Percentiles rank a stretch among this genome's conserved stretches.
These are phyloP conservation scores for Earliella scabrosa DNA, from an alignment of 1,284 basidiomycete species.

Conservation along the genomic window DNA sequence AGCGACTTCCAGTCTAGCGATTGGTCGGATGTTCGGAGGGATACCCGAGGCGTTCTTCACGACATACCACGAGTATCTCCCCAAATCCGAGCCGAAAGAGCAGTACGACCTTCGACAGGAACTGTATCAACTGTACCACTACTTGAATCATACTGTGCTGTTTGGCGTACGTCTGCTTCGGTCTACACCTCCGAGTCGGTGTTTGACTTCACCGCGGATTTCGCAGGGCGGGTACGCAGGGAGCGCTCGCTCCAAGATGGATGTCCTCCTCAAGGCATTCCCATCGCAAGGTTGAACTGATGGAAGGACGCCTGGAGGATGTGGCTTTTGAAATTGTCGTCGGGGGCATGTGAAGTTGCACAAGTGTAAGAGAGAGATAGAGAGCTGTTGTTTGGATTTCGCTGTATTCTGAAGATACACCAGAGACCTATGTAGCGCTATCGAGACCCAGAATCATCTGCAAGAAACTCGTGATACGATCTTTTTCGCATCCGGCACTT, in stretches of 20 bases:
- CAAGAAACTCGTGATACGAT: background rate
- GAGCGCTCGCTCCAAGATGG: slow-evolving; percentile 60
- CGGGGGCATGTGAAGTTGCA: no score
- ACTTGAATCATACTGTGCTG: slow-evolving; percentile 81
- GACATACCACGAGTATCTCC: slow-evolving; percentile 72
- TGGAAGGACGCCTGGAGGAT: no score
- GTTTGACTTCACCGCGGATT: slow-evolving; percentile 1
- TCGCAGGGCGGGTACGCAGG: slow-evolving; percentile 57
- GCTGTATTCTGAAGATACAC: background rate
- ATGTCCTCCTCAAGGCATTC: slow-evolving; percentile 46
- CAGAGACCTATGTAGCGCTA: background rate
- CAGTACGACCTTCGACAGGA: slow-evolving; percentile 74
- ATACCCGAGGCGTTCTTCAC: slow-evolving; percentile 73
- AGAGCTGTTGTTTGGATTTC: background rate
- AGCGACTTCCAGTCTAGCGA: slow-evolving; percentile 63
- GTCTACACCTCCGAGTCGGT: background rate
- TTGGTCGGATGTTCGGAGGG: slow-evolving; percentile 86
- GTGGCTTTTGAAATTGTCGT: no score
- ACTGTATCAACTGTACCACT: slow-evolving; percentile 87
- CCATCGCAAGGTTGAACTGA: no score
- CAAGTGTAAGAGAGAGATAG: background rate
- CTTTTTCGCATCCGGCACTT: slow-evolving; percentile 7
- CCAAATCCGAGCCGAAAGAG: slow-evolving; percentile 69
- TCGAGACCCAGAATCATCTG: background rate
- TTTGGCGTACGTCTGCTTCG: slow-evolving; percentile 55